Base-by-base conservation (phyloP, 257 asterid genomes). In the Perilla frutescens region DNA sequence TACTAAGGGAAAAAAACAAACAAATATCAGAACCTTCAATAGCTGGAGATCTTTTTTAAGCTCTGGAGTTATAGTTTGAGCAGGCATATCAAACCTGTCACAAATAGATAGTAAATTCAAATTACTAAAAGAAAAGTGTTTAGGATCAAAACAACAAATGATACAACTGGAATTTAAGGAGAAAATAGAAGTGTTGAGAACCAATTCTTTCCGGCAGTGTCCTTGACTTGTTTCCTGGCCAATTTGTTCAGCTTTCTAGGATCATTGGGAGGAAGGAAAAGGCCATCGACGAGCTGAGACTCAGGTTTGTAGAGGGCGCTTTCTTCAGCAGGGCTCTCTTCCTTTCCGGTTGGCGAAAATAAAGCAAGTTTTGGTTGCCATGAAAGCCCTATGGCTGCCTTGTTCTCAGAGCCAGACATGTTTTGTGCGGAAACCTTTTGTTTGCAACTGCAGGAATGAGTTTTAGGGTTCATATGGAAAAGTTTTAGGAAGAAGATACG, bases 21-120 rank as follows among this genome's bases (percentile, higher is more conserved):
- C 15, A 66, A 45, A 12, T 36, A 70, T 45, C 41, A 65, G 36
- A 53, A 94, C 96, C 96, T 91, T 94, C 79, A 94, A 76, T 37
- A 91, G 68, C 83, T 91, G 89, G 62, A 94, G 97, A 81, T 94
- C 97, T 31, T 77, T 87, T 73, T 94, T 87, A 75, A 91, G 88
- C 86, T 90, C 96, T 34, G 98, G 97, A 4, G 97, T 94, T 11
- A 94, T 74, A 40, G 90, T 87, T 53, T 86, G 96, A 29, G 98
- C 98, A 70, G 93, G 93, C 97, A 91, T 93, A 77, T 93, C 97
- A 79, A 93, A 93, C 98, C 98, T 93, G 74, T 62, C 26, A 55
- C 50, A 66, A 67, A 60, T 12, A 36, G 32, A 73, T 15, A 7
- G 45, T 32, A 77, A 57, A 48, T 37, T 53, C 37, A 73, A 54